Conservation (phyloP, 2,329 filamentous ascomycete species). For the Clonostachys byssicola region DNA sequence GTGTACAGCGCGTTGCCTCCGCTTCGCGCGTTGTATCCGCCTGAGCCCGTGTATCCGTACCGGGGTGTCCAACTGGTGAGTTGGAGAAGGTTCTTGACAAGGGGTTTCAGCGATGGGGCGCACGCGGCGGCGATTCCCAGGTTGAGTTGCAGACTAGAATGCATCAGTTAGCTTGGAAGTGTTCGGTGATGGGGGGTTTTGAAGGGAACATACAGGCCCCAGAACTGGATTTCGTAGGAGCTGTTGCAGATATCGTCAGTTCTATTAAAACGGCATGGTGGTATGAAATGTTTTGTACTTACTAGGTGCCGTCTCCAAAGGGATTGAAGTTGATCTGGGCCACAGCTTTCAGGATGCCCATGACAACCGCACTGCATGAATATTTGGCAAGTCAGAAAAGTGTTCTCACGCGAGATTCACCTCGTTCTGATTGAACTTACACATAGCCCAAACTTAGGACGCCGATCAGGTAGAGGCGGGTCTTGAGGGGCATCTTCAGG, state of each 20-base stretch:
- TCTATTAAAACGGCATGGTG: neutral
- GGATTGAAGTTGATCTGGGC: constrained; percentile 21
- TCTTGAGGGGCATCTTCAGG: constrained; percentile 28
- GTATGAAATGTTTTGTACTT: neutral
- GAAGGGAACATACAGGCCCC: neutral
- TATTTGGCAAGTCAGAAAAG: neutral
- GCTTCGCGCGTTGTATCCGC: too few relatives aligned
- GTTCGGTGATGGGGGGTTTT: neutral
- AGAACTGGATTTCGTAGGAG: neutral
- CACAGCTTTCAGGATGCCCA: constrained; percentile 32
- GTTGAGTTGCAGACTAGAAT: constrained; percentile 29
- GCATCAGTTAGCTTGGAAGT: neutral
- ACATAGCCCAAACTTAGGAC: constrained; percentile 36
- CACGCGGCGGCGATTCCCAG: constrained; percentile 32
- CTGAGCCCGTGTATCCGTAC: too few relatives aligned
- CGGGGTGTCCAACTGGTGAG: neutral
- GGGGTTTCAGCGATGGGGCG: constrained; percentile 29
- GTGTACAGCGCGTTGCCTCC: too few relatives aligned
- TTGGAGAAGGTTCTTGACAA: constrained; percentile 18
- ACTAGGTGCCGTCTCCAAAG: constrained; percentile 20
- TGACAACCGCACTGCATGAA: constrained; percentile 23
- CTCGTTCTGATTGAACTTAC: constrained; percentile 11
- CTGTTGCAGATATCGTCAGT: neutral
- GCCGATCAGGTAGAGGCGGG: constrained; percentile 29
- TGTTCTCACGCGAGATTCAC: too few relatives aligned